phyloP scores from a whole-genome alignment of 75 land plant genomes.

The Isoetes taiwanensis region DNA sequence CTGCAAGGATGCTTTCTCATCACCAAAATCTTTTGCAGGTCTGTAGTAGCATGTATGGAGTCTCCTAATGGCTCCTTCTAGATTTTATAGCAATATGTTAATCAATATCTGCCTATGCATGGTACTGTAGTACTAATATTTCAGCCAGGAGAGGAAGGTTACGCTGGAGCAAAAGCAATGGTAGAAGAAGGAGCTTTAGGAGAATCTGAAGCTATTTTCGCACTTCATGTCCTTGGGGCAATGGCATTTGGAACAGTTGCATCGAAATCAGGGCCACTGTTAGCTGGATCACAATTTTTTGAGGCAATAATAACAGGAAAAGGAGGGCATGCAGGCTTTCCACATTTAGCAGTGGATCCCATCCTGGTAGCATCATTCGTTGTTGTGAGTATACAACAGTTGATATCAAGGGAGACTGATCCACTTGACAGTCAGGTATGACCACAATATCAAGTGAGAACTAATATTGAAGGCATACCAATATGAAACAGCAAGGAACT shows the following conservation, averaged over 20 bases:
- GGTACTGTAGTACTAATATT: constrained; percentile 74
- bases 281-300: constrained; percentile 77
- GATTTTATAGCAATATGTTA: no score
- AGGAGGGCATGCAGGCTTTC: constrained; percentile 64
- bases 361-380: constrained; percentile 60
- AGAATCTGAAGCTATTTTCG: constrained; percentile 72
- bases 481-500: no score
- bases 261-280: constrained; percentile 45
- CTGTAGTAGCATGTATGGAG: no score
- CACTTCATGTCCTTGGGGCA: constrained; percentile 38
- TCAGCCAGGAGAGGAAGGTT: constrained; percentile 85
- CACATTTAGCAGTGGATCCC: constrained; percentile 62
- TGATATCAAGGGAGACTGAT: constrained; percentile 77
- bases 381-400: constrained; percentile 60
- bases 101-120: constrained; percentile 19
- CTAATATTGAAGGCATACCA: no score
- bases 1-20: constrained; percentile 47
- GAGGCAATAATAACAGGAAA: constrained; percentile 51
- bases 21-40: no score
- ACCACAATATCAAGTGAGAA: background rate
- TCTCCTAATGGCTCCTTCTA: no score
- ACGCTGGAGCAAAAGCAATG: constrained; percentile 62
- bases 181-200: constrained; percentile 61
- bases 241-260: constrained; percentile 32
- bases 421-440: constrained; percentile 78